These are phyloP conservation scores for Cantharellus cinnabarinus DNA, from an alignment of 768 basidiomycete genomes.

Conservation along the genomic window DNA sequence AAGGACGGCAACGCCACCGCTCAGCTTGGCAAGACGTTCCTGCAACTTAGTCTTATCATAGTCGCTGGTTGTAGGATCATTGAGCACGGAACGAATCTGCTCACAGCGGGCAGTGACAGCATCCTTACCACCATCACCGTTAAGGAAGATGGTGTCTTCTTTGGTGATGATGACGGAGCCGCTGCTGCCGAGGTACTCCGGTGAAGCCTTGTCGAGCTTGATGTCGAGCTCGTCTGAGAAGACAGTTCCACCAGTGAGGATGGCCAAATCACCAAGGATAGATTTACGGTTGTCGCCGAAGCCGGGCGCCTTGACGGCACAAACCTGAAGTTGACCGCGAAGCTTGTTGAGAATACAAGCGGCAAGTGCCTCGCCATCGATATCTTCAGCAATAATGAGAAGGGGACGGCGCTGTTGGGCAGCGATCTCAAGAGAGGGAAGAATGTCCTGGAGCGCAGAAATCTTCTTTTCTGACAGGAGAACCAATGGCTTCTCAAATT, in stretches of 20 bases:
- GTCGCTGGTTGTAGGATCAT: constrained; percentile 70
- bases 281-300: constrained; percentile 99
- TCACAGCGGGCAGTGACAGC: constrained; percentile 85
- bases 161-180: constrained; percentile 90
- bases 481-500: constrained; percentile 90
- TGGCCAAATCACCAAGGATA: constrained; percentile 89
- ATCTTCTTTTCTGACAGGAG: constrained; percentile 98
- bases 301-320: constrained; percentile 89
- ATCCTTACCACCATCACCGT: constrained; percentile 82
- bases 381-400: constrained; percentile 91
- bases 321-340: constrained; percentile 87
- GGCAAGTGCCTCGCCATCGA: constrained; percentile 94
- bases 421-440: constrained; percentile 63
- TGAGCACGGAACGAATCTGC: constrained; percentile 72
- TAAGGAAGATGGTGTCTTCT: constrained; percentile 91
- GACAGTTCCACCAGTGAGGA: constrained; percentile 93
- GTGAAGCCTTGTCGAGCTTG: constrained; percentile 80
- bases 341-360: constrained; percentile 99
- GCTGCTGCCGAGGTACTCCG: constrained; percentile 76
- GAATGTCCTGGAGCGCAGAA: constrained; percentile 79
- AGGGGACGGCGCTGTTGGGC: constrained; percentile 62
- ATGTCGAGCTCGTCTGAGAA: constrained; percentile 94
- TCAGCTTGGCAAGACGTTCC: constrained; percentile 89
- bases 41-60: constrained; percentile 91
- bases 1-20: constrained; percentile 95